Base-by-base conservation (phyloP, 371 early-diverging fungal genomes). In the Blastocladiella emersonii region DNA sequence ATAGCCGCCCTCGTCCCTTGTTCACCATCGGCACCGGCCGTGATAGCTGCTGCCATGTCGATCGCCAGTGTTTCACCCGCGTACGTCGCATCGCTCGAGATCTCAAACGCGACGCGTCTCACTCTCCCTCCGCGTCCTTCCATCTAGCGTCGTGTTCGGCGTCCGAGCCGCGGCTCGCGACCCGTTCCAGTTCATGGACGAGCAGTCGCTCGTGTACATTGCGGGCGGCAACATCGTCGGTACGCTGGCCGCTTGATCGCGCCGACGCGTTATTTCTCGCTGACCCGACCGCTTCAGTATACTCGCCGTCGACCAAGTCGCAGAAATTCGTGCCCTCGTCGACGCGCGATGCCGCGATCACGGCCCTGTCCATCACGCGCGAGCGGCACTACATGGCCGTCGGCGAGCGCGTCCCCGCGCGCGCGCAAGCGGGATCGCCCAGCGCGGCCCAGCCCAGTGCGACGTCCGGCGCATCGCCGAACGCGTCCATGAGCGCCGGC, bases 321-420 rank as follows among this genome's bases (percentile, higher is more conserved):
- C 81, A 80, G 62, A 64, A 67, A 48, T 80, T 79, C 66, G 74
- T 79, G 41, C 75, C 77, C 34, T 68, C 72, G 5, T 57, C 70
- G n/a, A 78, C 77, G n/a, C 69, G 70, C 63, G 30, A 34, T 27
- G 75, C 71, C 34, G 76, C 6, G 34, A 66, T 79, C 44, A 73
- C 77, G 1, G 67, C 72, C 35, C 62, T 80, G 67, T 59, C 71
- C 34, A 64, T 76, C 0, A 65, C 72, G 15, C 59, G 67, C 32
- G 74, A 68, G 60, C 75, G 76, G 61, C 69, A 76, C 34, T 74
- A 72, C 63, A 55, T 74, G 17, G 81, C 79, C 10, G 68, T 80
- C 48, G 78, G 72, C 12, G 81, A 79, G 49, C 55, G 76, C n/a
- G 5, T 37, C 7, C 39, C 39, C 39, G 39, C 13, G 39, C 39